Evolutionary conservation across 148 eudicot genomes (phyloP).

Genomic region (Linanthus parryae): DNA sequence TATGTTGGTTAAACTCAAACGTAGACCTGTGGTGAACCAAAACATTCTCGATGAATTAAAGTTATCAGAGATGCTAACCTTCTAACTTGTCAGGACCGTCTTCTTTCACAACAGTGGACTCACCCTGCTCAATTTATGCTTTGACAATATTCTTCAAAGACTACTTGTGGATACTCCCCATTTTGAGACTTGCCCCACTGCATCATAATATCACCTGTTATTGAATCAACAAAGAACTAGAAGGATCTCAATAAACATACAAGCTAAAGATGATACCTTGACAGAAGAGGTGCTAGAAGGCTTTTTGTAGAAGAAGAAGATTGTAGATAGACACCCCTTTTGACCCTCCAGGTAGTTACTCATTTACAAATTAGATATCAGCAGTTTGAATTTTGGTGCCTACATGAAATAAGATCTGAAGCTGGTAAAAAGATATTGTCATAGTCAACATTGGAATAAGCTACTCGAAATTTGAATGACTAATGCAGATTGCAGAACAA

Average conservation of each 20-base stretch:
- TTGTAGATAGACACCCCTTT: not conserved
- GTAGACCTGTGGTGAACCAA: too few relatives aligned
- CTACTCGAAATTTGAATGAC: conserved; percentile 74
- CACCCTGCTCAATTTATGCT: conserved; percentile 27
- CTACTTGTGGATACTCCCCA: conserved; percentile 52
- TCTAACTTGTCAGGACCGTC: conserved; percentile 30
- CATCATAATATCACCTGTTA: conserved; percentile 20
- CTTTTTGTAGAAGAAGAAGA: too few relatives aligned
- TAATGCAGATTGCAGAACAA: conserved; percentile 86
- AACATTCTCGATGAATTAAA: too few relatives aligned
- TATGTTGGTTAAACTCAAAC: too few relatives aligned
- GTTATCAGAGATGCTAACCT: conserved; percentile 29
- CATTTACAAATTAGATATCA: too few relatives aligned
- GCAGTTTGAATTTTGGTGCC: too few relatives aligned
- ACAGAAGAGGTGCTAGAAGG: conserved; percentile 1
- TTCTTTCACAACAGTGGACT: conserved; percentile 16
- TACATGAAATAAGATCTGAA: not conserved
- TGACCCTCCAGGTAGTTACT: too few relatives aligned
- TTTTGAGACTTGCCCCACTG: conserved; percentile 48
- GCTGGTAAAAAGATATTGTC: conserved; percentile 72
- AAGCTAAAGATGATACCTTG: conserved; percentile 38
- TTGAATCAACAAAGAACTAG: conserved; percentile 3
- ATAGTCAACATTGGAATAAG: conserved; percentile 85
- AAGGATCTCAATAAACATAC: conserved; percentile 7
- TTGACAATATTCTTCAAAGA: conserved; percentile 49